Percentiles rank a stretch among this genome's conserved stretches.
Conservation (phyloP, 2,329 filamentous ascomycete species). For the Epichloe coenophiala region DNA sequence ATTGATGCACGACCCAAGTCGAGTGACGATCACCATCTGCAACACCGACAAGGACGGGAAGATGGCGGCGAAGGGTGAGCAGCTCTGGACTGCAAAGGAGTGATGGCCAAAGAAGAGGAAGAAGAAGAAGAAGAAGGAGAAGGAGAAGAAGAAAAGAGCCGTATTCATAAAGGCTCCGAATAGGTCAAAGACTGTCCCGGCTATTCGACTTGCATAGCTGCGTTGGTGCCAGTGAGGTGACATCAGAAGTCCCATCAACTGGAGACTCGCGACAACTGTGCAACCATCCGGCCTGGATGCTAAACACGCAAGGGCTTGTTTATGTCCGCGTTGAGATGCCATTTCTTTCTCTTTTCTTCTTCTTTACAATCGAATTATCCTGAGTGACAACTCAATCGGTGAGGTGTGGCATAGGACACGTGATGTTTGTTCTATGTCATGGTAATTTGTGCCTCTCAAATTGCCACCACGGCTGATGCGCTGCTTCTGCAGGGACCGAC, state of each 20-base stretch:
- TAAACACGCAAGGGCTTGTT: not conserved
- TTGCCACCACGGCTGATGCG: constrained; percentile 1
- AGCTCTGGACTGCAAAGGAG: not conserved
- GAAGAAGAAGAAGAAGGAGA: not conserved
- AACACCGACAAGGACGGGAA: not conserved
- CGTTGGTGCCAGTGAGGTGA: not conserved
- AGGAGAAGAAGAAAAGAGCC: not conserved
- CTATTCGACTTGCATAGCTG: not conserved
- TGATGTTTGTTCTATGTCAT: constrained; percentile 6
- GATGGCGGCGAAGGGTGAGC: not conserved
- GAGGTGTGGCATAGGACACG: constrained; percentile 5
- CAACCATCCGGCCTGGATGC: not conserved
- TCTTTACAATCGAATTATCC: constrained; percentile 5
- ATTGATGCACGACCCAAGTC: constrained; percentile 1
- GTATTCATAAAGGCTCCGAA: not conserved
- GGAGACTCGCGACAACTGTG: not conserved
- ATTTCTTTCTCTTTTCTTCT: not conserved
- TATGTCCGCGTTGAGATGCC: constrained; percentile 1
- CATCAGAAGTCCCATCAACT: constrained; percentile 2
- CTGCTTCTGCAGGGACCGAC: not conserved
- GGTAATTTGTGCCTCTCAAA: constrained; percentile 1
- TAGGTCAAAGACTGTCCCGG: not conserved
- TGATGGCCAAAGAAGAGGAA: not conserved
- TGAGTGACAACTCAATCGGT: not conserved
- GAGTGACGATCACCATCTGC: not conserved